Evolutionary conservation across 352 stramenopile species (phyloP).

Genomic region (Hyaloperonospora brassicae): DNA sequence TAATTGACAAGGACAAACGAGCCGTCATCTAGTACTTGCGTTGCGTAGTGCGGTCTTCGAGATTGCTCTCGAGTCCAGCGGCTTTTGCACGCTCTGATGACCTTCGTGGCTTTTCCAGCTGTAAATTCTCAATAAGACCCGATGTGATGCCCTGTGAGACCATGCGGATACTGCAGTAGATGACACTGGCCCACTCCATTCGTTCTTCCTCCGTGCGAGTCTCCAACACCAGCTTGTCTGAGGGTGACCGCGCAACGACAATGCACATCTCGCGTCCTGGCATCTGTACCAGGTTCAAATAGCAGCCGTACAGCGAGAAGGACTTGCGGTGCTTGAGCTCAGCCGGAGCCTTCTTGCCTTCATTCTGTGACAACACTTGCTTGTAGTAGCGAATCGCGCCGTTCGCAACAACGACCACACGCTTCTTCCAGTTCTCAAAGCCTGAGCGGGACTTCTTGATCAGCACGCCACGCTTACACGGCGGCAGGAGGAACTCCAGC

Average conservation of each 20-base stretch:
- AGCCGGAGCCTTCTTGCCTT: slow-evolving; percentile 22
- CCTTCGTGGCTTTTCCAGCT: slow-evolving; percentile 46
- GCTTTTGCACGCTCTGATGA: slow-evolving; percentile 10
- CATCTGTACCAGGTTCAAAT: slow-evolving; percentile 75
- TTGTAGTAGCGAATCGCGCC: slow-evolving; percentile 82
- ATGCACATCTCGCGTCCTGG: slow-evolving; percentile 68
- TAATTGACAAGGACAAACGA: not conserved
- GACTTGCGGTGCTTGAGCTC: slow-evolving; percentile 78
- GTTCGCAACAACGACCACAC: slow-evolving; percentile 71
- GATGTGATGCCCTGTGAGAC: slow-evolving; percentile 80
- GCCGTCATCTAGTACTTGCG: not conserved
- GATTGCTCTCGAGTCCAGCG: slow-evolving; percentile 25
- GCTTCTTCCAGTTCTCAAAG: slow-evolving; percentile 84
- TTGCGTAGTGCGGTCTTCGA: slow-evolving; percentile 17
- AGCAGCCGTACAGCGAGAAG: slow-evolving; percentile 79
- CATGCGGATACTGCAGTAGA: slow-evolving; percentile 85
- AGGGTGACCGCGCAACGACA: slow-evolving; percentile 72
- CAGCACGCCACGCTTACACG: slow-evolving; percentile 72
- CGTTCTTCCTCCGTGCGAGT: slow-evolving; percentile 58
- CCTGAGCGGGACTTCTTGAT: slow-evolving; percentile 82
- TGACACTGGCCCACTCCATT: slow-evolving; percentile 81
- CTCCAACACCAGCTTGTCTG: slow-evolving; percentile 80
- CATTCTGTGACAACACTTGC: slow-evolving; percentile 34
- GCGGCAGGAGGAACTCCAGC: slow-evolving; percentile 73
- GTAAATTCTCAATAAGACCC: slow-evolving; percentile 66